Conservation (phyloP, 2,329 filamentous ascomycete genomes). For the Dryadomyces quercivorus region DNA sequence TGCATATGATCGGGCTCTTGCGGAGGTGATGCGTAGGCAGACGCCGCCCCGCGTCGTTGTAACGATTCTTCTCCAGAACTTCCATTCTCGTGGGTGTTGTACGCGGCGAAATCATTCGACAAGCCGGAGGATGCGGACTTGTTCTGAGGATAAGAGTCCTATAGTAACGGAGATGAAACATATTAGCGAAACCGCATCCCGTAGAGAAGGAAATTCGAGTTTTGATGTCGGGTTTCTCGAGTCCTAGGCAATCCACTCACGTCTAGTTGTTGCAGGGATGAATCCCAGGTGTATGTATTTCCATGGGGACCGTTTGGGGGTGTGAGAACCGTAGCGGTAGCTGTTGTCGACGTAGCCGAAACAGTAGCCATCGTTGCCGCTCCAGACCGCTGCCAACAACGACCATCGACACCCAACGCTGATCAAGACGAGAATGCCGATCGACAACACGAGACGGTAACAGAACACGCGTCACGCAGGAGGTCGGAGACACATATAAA, state of each 20-base stretch:
- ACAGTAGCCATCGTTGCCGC: slow-evolving; percentile 36
- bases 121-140: not conserved
- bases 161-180: not conserved
- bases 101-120: not conserved
- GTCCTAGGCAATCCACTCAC: slow-evolving; percentile 7
- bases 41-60: not conserved
- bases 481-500: not conserved
- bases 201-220: not conserved
- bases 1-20: not conserved
- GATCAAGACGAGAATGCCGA: not conserved
- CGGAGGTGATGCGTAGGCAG: not conserved
- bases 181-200: not conserved
- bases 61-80: not conserved
- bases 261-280: slow-evolving; percentile 6
- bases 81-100: not conserved
- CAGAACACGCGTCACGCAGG: not conserved
- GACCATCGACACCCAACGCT: slow-evolving; percentile 1
- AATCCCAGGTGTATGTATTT: slow-evolving; percentile 23
- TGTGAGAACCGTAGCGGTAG: slow-evolving; percentile 27
- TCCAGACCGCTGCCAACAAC: slow-evolving; percentile 1
- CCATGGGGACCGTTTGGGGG: slow-evolving; percentile 37
- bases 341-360: slow-evolving; percentile 28
- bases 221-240: not conserved
- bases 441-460: not conserved
- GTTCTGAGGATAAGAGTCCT: not conserved